These are phyloP conservation scores for Nothophytophthora sp. DNA, from an alignment of 352 stramenopile genomes.

Conservation along the genomic window DNA sequence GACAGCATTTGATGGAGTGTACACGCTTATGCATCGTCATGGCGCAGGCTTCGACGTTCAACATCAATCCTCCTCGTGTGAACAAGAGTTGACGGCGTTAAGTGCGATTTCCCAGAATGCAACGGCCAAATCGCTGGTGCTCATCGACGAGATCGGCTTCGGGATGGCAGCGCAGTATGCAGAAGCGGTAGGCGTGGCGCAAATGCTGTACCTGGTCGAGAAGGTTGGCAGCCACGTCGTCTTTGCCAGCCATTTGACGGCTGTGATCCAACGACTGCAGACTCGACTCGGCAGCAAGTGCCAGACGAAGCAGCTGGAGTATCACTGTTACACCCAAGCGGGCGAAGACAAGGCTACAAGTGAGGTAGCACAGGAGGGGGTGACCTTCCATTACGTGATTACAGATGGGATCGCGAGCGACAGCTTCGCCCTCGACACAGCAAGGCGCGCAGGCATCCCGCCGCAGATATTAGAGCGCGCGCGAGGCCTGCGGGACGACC, in stretches of 20 bases:
- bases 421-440: conserved; percentile 31
- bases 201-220: conserved; percentile 30
- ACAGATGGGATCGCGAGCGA: conserved; percentile 34
- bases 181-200: conserved; percentile 28
- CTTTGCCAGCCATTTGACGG: conserved; percentile 40
- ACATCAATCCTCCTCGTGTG: not conserved
- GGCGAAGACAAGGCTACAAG: not conserved
- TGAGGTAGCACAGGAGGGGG: not conserved
- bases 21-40: conserved; percentile 64
- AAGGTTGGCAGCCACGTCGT: conserved; percentile 29
- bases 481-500: not conserved
- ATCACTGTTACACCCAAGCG: conserved; percentile 11
- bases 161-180: conserved; percentile 24
- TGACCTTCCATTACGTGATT: conserved; percentile 31
- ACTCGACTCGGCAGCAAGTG: conserved; percentile 14
- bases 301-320: conserved; percentile 26
- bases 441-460: conserved; percentile 19
- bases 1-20: conserved; percentile 64
- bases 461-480: conserved; percentile 19
- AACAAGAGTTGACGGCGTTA: conserved; percentile 25
- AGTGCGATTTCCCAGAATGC: conserved; percentile 25
- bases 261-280: conserved; percentile 20
- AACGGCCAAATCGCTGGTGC: conserved; percentile 33
- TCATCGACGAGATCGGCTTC: conserved; percentile 52
- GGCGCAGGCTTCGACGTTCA: conserved; percentile 8